phyloP scores from a whole-genome alignment of 192 early-diverging fungal genomes.

The Entomortierella lignicola region DNA sequence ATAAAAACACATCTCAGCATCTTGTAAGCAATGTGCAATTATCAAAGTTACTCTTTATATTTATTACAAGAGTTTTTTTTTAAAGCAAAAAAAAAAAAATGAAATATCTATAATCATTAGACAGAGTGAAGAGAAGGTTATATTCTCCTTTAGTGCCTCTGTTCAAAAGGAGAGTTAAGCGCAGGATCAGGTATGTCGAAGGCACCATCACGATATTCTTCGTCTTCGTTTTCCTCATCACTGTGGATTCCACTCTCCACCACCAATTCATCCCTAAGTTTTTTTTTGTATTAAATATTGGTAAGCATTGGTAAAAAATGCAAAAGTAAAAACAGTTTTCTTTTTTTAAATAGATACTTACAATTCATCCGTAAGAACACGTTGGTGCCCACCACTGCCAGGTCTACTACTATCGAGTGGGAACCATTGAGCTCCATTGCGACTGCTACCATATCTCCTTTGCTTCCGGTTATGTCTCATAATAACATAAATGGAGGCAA shows the following conservation, averaged over 20 bases:
- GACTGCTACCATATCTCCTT: constrained; percentile 16
- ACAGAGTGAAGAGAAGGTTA: too few species aligned
- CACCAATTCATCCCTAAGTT: constrained; percentile 60
- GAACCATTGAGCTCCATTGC: constrained; percentile 41
- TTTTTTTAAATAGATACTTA: not conserved
- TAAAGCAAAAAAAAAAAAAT: too few species aligned
- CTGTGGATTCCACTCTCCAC: constrained; percentile 57
- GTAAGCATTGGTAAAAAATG: not conserved
- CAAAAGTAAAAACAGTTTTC: not conserved
- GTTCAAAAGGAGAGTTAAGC: not conserved
- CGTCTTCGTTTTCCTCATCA: constrained; percentile 37
- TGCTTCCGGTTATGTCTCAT: constrained; percentile 28
- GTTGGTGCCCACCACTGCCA: constrained; percentile 7
- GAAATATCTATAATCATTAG: too few species aligned
- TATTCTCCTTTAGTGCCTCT: constrained; percentile 11
- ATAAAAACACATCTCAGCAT: constrained; percentile 5
- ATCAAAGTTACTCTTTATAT: not conserved
- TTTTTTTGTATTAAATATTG: not conserved
- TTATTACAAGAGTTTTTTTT: too few species aligned
- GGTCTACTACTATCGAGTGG: constrained; percentile 13
- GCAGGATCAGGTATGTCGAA: not conserved
- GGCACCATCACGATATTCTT: constrained; percentile 10
- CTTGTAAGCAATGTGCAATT: not conserved
- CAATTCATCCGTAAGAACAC: constrained; percentile 47
- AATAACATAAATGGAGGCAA: constrained; percentile 36